Base-by-base conservation (phyloP, 805 yeast species). In the Zygosaccharomyces kombuchaensis region DNA sequence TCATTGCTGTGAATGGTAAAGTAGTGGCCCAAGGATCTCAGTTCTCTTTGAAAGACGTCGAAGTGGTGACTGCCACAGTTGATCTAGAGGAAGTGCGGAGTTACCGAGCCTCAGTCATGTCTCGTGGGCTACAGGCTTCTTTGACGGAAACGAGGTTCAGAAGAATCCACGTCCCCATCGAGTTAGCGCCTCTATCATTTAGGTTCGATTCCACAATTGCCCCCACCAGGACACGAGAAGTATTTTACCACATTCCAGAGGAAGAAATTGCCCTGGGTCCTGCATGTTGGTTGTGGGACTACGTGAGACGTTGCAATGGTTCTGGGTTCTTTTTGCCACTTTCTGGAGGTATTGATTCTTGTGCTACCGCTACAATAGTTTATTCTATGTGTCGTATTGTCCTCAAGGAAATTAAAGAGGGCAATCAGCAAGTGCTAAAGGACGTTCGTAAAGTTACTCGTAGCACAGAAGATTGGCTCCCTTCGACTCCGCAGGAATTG, bases 271-370 rank as follows among this genome's bases (percentile, higher is more conserved):
- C 98, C 0, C 71, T 87, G 36, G 99, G 99, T 0, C 99, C 99
- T 0, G 99, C 99, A 0, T 93, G 99, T 65, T 93, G 99, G 99
- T 67, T 93, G 52, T 93, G 99, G 99, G 99, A 93, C 66, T 93
- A 93, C 60, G 74, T 93, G 47, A 78, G 99, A 64, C 77, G 99
- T 53, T 87, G 95, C 55, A 80, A 79, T 54, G 86, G 93, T 42
- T 87, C 89, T 0, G 99, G 99, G 0, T 93, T 75, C 63, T 95
- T 93, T 67, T 71, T 93, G 37, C 98, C 99, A 0, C 72, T 93
- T 40, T 84, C 95, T 64, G 99, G 99, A 14, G 99, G 99, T 40
- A 91, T 93, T 52, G 99, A 93, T 63, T 86, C 96, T 29, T 95
- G 99, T 71, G 96, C 99, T 1, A 93, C 99, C 0, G 93, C 98